Evolutionary conservation across 352 stramenopile species (phyloP).

Genomic region (Globisporangium iwayamae): DNA sequence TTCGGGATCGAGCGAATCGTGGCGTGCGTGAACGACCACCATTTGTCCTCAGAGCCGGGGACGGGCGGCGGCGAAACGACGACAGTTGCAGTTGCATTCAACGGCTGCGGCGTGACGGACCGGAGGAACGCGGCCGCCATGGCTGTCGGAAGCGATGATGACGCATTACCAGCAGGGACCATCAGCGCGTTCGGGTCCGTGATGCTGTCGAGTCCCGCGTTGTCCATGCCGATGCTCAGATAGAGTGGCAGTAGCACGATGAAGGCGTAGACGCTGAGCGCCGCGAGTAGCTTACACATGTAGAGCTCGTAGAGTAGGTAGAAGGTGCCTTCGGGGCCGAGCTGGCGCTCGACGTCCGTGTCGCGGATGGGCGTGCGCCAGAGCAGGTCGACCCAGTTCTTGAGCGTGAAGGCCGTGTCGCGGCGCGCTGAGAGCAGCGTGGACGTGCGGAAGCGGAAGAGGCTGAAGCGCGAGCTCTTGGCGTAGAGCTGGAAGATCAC

Average conservation of each 20-base stretch:
- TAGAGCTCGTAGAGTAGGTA: constrained; percentile 86
- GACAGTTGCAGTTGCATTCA: background rate
- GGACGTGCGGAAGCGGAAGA: constrained; percentile 64
- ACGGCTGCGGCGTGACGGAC: constrained; percentile 17
- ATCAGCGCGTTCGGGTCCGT: constrained; percentile 5
- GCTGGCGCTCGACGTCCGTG: constrained; percentile 54
- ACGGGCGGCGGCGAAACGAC: background rate
- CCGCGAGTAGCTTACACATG: constrained; percentile 54
- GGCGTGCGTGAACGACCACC: constrained; percentile 77
- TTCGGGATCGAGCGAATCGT: constrained; percentile 79
- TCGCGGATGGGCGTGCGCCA: constrained; percentile 69
- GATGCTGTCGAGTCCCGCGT: constrained; percentile 5
- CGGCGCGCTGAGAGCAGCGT: constrained; percentile 33
- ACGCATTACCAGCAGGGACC: constrained; percentile 12
- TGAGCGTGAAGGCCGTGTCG: constrained; percentile 45
- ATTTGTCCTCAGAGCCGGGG: constrained; percentile 31
- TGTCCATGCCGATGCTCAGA: constrained; percentile 45
- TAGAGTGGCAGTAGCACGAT: constrained; percentile 76
- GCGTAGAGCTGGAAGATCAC: constrained; percentile 64
- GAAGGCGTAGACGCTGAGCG: constrained; percentile 59
- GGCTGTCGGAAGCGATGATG: constrained; percentile 10
- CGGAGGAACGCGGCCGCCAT: background rate
- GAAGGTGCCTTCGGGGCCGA: constrained; percentile 79
- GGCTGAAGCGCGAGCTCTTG: constrained; percentile 63
- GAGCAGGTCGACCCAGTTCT: constrained; percentile 61